Evolutionary conservation across 2,329 filamentous ascomycete genomes (phyloP), one percentile per base, ranked within the genome.

Genomic region (Alternaria atra): DNA sequence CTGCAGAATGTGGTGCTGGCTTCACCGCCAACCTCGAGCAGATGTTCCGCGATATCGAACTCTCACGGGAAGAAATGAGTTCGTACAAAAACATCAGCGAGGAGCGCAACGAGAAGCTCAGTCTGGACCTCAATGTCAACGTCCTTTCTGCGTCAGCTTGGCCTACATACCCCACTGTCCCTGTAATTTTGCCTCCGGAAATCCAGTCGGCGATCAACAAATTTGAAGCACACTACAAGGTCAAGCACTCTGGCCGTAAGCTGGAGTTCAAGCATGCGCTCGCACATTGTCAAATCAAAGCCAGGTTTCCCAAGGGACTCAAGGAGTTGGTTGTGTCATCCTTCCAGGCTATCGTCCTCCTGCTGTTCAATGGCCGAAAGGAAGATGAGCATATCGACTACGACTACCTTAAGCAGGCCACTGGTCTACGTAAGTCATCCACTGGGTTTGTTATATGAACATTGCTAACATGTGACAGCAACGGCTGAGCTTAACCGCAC

Each of bases 41-140:
- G 64, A 99, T 99, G 95, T 99, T 99, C 84, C 97, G 97, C 78
- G 95, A 99, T 73, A 93, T 98, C 78, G 94, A 97, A 75, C 85
- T 97, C 20, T 92, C 92, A 12, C 91, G 91, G 62, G 95, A 98
- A 71, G 94, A 98, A 76, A 97, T 98, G 90, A 81, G 86, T n/a
- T 88, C 91, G 0, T 99, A 97, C 81, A 95, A 91, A 77, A 82
- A 85, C 79, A 78, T 93, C 79, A 81, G 86, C 47, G 84, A 87
- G 63, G 85, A 86, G 80, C 84, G 86, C 15, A 84, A 85, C 52
- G 85, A 85, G 55, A 87, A 84, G 59, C 78, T 84, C 6, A 62
- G 81, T 1, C 77, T 97, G 42, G 92, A 95, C 75, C 84, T 98
- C 15, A 88, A 88, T 63, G 95, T 98, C 70, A 97, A 89, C 80